Percentiles rank a stretch among this genome's conserved stretches.
These are phyloP conservation scores for Leishmania major DNA, from an alignment of 208 protist genomes.

Conservation along the genomic window DNA sequence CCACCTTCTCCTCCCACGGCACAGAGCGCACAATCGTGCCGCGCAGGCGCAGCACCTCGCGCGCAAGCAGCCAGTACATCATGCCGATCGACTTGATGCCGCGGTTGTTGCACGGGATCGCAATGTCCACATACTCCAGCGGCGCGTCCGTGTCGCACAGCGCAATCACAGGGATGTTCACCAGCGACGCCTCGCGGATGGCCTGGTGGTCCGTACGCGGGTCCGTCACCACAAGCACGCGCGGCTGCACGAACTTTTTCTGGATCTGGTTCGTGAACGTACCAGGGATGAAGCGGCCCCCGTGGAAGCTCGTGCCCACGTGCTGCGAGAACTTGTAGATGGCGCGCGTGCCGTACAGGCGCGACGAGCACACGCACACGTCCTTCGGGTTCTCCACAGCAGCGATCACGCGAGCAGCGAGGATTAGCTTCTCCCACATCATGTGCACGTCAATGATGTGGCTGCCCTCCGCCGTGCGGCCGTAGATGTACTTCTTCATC, in stretches of 20 bases:
- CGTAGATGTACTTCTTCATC: slow-evolving; percentile 97
- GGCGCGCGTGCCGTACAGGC: slow-evolving; percentile 95
- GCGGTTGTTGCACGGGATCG: slow-evolving; percentile 99
- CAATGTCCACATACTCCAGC: slow-evolving; percentile 97
- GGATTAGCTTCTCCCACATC: slow-evolving; percentile 99
- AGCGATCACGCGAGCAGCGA: slow-evolving; percentile 98
- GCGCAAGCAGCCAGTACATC: slow-evolving; percentile 99
- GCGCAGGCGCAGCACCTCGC: slow-evolving; percentile 97
- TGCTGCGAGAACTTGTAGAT: slow-evolving; percentile 98
- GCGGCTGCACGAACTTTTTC: slow-evolving; percentile 98
- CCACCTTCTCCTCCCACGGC: slow-evolving; percentile 98
- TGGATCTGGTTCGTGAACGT: slow-evolving; percentile 99
- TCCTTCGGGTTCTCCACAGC: slow-evolving; percentile 99
- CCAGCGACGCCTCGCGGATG: slow-evolving; percentile 97
- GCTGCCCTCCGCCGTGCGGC: slow-evolving; percentile 85
- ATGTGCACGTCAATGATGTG: slow-evolving; percentile 98
- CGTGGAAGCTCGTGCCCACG: slow-evolving; percentile 92
- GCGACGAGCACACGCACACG: slow-evolving; percentile 96
- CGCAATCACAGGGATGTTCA: slow-evolving; percentile 99
- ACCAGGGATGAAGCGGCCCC: slow-evolving; percentile 97
- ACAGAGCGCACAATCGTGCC: slow-evolving; percentile 91
- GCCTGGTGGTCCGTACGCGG: slow-evolving; percentile 96
- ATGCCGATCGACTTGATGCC: slow-evolving; percentile 96
- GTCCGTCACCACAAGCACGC: slow-evolving; percentile 98
- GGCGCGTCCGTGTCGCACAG: slow-evolving; percentile 98